Evolutionary conservation across 2,329 filamentous ascomycete species (phyloP).

Genomic region (Sclerotinia spermophila): DNA sequence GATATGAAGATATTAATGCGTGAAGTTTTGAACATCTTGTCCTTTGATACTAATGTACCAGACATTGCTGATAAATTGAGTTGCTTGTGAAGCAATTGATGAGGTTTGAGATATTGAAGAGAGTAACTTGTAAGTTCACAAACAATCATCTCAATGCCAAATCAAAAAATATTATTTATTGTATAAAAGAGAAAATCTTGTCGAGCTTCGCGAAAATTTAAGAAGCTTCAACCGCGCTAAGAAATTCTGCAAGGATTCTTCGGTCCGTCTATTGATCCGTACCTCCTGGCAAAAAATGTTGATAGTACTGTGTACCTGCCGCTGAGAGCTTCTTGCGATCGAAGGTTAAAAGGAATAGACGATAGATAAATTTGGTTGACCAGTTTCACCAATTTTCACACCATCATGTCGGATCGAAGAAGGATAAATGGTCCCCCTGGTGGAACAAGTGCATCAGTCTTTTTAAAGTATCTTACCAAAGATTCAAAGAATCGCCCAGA

Average conservation of each 20-base stretch:
- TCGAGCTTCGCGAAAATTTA: conserved; percentile 16
- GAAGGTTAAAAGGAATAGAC: not conserved
- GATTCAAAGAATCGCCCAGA: conserved; percentile 44
- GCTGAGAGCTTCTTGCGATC: not conserved
- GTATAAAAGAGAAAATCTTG: not conserved
- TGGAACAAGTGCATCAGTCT: conserved; percentile 71
- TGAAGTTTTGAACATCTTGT: not conserved
- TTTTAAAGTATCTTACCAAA: conserved; percentile 49
- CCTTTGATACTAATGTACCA: not conserved
- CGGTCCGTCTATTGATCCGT: conserved; percentile 13
- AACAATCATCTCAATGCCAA: not conserved
- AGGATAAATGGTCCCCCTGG: conserved; percentile 85
- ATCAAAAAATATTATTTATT: not conserved
- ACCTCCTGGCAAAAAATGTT: not conserved
- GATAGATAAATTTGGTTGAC: not conserved
- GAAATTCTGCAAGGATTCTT: not conserved
- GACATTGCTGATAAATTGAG: not conserved
- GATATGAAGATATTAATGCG: not conserved
- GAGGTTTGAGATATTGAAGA: not conserved
- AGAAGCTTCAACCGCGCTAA: not conserved
- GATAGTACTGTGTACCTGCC: not conserved
- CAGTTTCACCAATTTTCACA: not conserved
- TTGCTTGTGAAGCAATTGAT: conserved; percentile 8
- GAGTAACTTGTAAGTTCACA: not conserved
- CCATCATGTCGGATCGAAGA: conserved; percentile 73